Evolutionary conservation across 331 rosid species (phyloP), one percentile per base, ranked within the genome.

Genomic region (Arachis monticola): DNA sequence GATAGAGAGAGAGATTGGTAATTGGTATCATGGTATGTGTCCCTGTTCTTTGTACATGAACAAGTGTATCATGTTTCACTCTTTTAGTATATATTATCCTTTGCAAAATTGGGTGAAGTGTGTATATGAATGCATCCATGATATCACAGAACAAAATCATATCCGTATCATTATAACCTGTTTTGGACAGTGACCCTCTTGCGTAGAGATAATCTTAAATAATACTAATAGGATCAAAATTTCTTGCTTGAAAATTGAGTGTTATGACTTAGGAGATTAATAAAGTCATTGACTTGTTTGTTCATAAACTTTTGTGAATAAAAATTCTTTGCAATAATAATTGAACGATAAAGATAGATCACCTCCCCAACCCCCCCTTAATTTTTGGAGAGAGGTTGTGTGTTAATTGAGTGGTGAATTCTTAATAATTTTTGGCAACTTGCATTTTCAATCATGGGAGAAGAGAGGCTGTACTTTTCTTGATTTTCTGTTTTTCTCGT

Each of bases 101-200:
- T 67, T 47, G 60, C 72, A 59, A 78, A 75, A 69, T 82, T 73
- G 74, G 79, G 83, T 64, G 61, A 62, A 62, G 77, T 57, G 61
- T 50, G 45, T 50, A 66, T 40, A 66, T 40, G 77, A 80, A 65
- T 75, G 82, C 66, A 4, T 81, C 81, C 82, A 79, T 84, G 66
- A 80, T 81, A 82, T 75, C 83, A 57, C 83, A 61, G 85, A 86
- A 82, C 85, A 83, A 80, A 80, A 83, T 83, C 81, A 78, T 80
- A 69, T 70, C 83, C 81, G 22, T 75, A 80, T 83, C 81, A 85
- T 72, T 75, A 85, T 79, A 70, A 57, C 79, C 63, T 65, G 17
- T 75, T 46, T 79, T 75, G 77, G 75, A 80, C 31, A 74, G 35
- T 52, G 77, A 59, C 80, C 66, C 72, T 51, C 83, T 80, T 46